phyloP scores from a whole-genome alignment of 805 yeast species.

The Myxozyma lipomycoides region DNA sequence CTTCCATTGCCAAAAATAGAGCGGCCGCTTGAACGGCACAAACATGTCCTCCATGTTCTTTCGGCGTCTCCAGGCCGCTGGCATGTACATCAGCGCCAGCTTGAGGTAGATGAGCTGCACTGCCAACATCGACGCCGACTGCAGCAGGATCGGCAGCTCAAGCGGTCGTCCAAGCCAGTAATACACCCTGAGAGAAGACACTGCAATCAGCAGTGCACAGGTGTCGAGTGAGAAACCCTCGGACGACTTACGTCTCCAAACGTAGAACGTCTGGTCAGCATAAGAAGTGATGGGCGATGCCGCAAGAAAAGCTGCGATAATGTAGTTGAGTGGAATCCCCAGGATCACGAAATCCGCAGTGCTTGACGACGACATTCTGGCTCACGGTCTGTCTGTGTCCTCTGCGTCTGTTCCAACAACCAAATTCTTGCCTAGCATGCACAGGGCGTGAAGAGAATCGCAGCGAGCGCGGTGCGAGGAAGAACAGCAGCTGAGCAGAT shows the following conservation, averaged over 20 bases:
- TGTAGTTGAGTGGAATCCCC: conserved; percentile 47
- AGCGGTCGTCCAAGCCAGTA: conserved; percentile 78
- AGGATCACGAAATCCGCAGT: conserved; percentile 43
- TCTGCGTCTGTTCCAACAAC: too few species aligned
- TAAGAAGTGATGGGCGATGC: conserved; percentile 84
- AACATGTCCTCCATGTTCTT: conserved; percentile 18
- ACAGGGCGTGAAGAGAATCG: too few species aligned
- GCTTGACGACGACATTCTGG: conserved; percentile 10
- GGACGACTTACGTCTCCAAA: conserved; percentile 58
- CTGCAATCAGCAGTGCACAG: conserved; percentile 83
- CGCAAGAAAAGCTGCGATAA: conserved; percentile 63
- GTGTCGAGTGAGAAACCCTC: conserved; percentile 87
- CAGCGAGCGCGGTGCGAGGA: too few species aligned
- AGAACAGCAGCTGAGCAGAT: too few species aligned
- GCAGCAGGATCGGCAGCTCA: conserved; percentile 73
- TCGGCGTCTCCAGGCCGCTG: conserved; percentile 25
- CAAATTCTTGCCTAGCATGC: too few species aligned
- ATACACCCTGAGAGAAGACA: conserved; percentile 66
- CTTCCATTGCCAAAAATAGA: conserved; percentile 84
- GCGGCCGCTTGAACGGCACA: conserved; percentile 45
- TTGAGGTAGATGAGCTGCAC: conserved; percentile 65
- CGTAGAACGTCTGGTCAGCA: conserved; percentile 74
- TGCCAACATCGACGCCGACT: conserved; percentile 77
- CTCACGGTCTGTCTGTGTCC: too few species aligned
- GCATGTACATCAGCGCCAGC: conserved; percentile 48